Conservation (phyloP, 805 yeast genomes). For the Millerozyma miso region DNA sequence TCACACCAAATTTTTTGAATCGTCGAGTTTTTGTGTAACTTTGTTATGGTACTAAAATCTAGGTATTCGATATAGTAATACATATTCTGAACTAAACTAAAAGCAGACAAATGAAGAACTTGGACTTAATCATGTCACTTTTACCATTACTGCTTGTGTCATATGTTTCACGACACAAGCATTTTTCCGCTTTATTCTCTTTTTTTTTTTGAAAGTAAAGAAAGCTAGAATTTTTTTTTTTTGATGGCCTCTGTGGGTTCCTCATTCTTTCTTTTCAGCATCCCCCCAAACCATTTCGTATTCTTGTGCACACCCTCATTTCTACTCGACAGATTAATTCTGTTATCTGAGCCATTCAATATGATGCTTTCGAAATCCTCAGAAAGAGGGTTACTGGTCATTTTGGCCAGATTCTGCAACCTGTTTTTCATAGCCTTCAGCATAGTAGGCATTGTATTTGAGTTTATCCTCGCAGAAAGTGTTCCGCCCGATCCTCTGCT, state of each 20-base stretch:
- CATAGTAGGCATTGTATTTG: conserved; percentile 53
- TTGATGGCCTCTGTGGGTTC: background rate
- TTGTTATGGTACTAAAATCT: too few species aligned
- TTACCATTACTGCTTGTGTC: too few species aligned
- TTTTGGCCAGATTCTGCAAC: conserved; percentile 17
- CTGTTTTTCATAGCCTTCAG: conserved; percentile 58
- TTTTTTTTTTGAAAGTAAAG: too few species aligned
- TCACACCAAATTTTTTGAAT: background rate
- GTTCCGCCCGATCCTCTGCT: conserved; percentile 29
- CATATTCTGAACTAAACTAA: background rate
- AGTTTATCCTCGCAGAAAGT: conserved; percentile 31
- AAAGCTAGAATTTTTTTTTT: background rate
- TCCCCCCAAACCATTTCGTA: conserved; percentile 20
- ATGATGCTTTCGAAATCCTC: conserved; percentile 15
- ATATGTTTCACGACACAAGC: too few species aligned
- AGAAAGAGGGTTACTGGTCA: conserved; percentile 4
- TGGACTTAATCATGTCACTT: too few species aligned
- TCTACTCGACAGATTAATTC: background rate
- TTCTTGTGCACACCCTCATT: conserved; percentile 2
- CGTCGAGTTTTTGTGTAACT: conserved; percentile 5
- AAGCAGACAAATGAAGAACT: too few species aligned
- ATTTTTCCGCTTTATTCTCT: too few species aligned
- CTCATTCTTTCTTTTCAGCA: conserved; percentile 9
- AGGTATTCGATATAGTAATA: background rate
- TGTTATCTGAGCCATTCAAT: conserved; percentile 1